Evolutionary conservation across 768 basidiomycete species (phyloP).

Genomic region (Saitozyma podzolica): DNA sequence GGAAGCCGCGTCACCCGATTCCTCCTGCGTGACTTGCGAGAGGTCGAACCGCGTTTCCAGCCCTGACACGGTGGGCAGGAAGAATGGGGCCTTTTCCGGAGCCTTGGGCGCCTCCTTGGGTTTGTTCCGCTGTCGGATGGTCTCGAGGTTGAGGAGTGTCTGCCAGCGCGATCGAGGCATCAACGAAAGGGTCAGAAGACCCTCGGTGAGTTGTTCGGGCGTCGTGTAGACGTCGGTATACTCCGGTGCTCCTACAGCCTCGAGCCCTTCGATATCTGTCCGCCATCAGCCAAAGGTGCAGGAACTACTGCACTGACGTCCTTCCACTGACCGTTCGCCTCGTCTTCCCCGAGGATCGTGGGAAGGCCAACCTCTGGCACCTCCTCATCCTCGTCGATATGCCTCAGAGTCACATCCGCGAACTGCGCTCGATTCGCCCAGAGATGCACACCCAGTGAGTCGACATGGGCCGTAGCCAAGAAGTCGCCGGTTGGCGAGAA

Average conservation of each 20-base stretch:
- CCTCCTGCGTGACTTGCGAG: slow-evolving; percentile 14
- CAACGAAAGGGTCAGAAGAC: slow-evolving; percentile 88
- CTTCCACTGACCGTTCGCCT: slow-evolving; percentile 69
- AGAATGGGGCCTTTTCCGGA: slow-evolving; percentile 94
- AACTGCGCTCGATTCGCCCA: slow-evolving; percentile 99
- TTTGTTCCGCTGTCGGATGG: slow-evolving; percentile 95
- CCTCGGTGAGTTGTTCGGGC: slow-evolving; percentile 83
- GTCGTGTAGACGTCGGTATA: slow-evolving; percentile 72
- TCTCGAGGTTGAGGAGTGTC: slow-evolving; percentile 91
- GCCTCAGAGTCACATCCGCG: slow-evolving; percentile 75
- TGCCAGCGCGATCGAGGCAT: slow-evolving; percentile 94
- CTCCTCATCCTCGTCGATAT: slow-evolving; percentile 70
- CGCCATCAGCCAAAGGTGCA: slow-evolving; percentile 1
- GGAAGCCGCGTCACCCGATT: slow-evolving; percentile 44
- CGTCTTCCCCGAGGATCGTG: slow-evolving; percentile 75
- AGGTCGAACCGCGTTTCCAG: slow-evolving; percentile 79
- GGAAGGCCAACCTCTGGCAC: slow-evolving; percentile 71
- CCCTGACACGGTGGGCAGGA: slow-evolving; percentile 87
- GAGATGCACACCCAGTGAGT: slow-evolving; percentile 90
- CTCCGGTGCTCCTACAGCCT: slow-evolving; percentile 62
- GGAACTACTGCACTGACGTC: background rate
- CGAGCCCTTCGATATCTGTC: slow-evolving; percentile 70
- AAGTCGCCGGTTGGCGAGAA: slow-evolving; percentile 97
- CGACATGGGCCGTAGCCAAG: slow-evolving; percentile 89
- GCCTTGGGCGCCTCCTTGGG: slow-evolving; percentile 93